Percentiles rank a stretch among this genome's conserved stretches.
phyloP scores from a whole-genome alignment of 2,329 filamentous ascomycete species.

The Aureobasidium mangrovei region DNA sequence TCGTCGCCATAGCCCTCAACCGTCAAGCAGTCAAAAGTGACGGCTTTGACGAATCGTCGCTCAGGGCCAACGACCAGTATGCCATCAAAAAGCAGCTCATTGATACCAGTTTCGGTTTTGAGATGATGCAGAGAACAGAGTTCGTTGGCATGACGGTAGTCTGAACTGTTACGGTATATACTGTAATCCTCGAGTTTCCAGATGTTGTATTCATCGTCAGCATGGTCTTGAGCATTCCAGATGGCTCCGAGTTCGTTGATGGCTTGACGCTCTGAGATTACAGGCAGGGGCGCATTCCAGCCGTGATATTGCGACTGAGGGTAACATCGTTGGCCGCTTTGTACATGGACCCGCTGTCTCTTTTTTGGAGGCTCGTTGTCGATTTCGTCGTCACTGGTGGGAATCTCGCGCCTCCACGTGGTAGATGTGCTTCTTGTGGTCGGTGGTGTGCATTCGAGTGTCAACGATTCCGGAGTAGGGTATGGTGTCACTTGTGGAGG shows the following conservation, averaged over 20 bases:
- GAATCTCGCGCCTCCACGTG: too few species aligned
- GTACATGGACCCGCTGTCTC: background rate
- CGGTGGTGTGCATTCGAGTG: too few species aligned
- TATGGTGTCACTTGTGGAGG: too few species aligned
- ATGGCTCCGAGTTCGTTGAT: background rate
- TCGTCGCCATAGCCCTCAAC: constrained; percentile 57
- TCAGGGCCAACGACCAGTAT: constrained; percentile 39
- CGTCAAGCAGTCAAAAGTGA: constrained; percentile 51
- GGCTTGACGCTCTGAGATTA: background rate
- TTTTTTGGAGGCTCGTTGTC: background rate
- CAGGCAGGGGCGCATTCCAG: background rate
- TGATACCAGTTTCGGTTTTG: constrained; percentile 30
- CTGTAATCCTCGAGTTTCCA: constrained; percentile 3
- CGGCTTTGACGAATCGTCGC: constrained; percentile 44
- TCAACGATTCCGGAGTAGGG: too few species aligned
- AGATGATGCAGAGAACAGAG: constrained; percentile 50
- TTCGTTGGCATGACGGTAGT: constrained; percentile 34
- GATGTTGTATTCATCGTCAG: background rate
- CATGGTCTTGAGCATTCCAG: background rate
- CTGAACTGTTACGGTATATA: background rate
- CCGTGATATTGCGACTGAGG: background rate
- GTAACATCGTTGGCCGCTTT: background rate
- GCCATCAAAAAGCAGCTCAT: constrained; percentile 51
- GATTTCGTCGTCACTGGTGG: background rate
- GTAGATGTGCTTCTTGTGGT: too few species aligned